Percentiles rank a stretch among this genome's conserved stretches.
phyloP scores from a whole-genome alignment of 164 flowering plant genomes.

The Piper betle region DNA sequence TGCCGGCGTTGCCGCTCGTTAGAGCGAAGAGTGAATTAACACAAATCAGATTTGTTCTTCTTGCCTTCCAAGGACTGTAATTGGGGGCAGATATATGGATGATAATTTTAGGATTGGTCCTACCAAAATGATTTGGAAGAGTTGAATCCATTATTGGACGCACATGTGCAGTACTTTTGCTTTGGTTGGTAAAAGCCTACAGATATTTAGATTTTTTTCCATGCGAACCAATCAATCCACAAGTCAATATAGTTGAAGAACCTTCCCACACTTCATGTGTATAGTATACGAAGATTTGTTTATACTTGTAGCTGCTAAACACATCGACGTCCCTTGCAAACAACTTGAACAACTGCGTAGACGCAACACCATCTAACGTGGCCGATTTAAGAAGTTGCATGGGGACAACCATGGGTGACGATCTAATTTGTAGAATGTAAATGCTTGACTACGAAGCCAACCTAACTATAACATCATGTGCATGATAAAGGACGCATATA shows the following conservation, averaged over 20 bases:
- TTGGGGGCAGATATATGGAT: neutral
- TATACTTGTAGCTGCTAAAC: neutral
- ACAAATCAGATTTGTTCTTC: neutral
- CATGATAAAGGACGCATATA: neutral
- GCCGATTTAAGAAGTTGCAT: no score
- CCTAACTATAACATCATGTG: neutral
- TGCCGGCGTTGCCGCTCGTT: neutral
- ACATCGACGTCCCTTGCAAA: constrained; percentile 1
- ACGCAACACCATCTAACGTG: neutral
- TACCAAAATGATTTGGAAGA: no score
- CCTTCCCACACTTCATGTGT: neutral
- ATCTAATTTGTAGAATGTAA: neutral
- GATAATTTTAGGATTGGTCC: neutral
- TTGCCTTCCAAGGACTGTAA: neutral
- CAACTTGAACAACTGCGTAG: neutral
- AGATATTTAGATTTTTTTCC: neutral
- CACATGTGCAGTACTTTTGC: no score
- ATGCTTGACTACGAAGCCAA: neutral
- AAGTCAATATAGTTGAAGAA: neutral
- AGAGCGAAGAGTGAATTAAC: neutral
- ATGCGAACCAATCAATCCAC: neutral
- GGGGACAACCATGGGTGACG: no score
- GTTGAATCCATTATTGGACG: no score
- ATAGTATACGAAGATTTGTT: no score
- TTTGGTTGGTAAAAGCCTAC: neutral